These are phyloP conservation scores for Mycena haematopus DNA, from an alignment of 768 basidiomycete genomes.

Conservation along the genomic window DNA sequence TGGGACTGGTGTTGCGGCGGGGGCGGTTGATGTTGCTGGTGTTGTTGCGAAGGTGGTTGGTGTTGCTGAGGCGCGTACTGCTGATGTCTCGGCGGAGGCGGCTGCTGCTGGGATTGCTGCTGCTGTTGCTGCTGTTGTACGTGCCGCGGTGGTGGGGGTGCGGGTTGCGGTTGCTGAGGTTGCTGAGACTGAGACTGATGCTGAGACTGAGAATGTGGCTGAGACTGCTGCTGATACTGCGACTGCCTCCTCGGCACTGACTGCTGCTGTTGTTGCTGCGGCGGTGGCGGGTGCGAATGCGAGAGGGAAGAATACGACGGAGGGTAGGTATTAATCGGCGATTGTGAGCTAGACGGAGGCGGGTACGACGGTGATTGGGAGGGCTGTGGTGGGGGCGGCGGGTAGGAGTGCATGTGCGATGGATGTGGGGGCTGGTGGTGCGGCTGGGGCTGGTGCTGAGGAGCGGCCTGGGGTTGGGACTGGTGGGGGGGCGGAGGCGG, in stretches of 20 bases:
- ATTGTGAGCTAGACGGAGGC: neutral
- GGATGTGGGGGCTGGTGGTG: slow-evolving; percentile 6
- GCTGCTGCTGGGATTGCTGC: slow-evolving; percentile 18
- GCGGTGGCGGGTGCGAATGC: slow-evolving; percentile 18
- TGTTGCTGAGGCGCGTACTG: neutral
- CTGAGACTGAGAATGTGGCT: neutral
- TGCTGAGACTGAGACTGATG: slow-evolving; percentile 18
- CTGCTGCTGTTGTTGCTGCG: slow-evolving; percentile 11
- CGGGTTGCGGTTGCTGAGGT: neutral
- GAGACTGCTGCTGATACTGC: slow-evolving; percentile 2
- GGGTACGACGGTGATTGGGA: neutral
- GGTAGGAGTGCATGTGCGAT: slow-evolving; percentile 11
- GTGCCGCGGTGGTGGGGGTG: neutral
- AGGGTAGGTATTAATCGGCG: neutral
- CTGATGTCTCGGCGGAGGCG: neutral
- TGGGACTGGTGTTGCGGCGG: neutral
- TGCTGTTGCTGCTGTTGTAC: neutral
- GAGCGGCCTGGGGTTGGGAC: too few species aligned
- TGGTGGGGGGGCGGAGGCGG: neutral
- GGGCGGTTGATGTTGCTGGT: slow-evolving; percentile 17
- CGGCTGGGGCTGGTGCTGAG: neutral
- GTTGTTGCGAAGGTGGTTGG: slow-evolving; percentile 20
- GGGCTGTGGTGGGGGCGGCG: neutral
- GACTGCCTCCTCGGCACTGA: too few species aligned
- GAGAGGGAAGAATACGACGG: neutral